Evolutionary conservation across 371 early-diverging fungal genomes (phyloP), one percentile per base, ranked within the genome.

Genomic region (Basidiobolus meristosporus): DNA sequence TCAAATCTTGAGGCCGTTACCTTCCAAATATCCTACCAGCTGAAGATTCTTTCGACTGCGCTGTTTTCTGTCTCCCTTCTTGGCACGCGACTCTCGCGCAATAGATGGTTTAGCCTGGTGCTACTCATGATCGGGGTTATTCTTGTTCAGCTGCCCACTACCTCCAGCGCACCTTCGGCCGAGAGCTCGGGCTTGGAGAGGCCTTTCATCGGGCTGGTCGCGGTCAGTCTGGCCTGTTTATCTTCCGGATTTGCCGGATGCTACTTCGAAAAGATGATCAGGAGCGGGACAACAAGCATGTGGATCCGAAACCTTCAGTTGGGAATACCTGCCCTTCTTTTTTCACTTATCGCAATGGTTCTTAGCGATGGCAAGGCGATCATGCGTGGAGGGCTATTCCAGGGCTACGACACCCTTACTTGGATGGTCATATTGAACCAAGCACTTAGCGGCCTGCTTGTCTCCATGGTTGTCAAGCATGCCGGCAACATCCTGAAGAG

Each of bases 1-100:
- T 66, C 80, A 21, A 66, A 73, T 36, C 60, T 95, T 31, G 90
- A 90, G 46, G 89, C 92, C 0, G 90, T 91, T 1, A 87, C 90
- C 3, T 92, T 90, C 52, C 90, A 90, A 58, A 89, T 92, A 30
- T 85, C 87, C 9, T 92, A 92, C 51, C 96, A 95, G 52, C 63
- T 95, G 62, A 95, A 95, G 61, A 91, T 90, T 46, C 63, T 95
- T 35, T 86, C 93, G 1, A 92, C 96, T 0, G 96, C 96, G 2
- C 45, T 95, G 18, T 90, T 84, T 44, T 80, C 85, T 7, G 88
- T 92, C 2, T 36, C 64, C 17, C 56, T 95, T 44, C 65, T 95
- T 22, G 66, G 68, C 21, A 68, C 74, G 41, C 49, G 54, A 3
- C 54, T 95, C 11, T 62, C 65, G 17, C 30, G 45, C 5, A 51